Base-by-base conservation (phyloP, 345 rosid species). In the Combretum micranthum region DNA sequence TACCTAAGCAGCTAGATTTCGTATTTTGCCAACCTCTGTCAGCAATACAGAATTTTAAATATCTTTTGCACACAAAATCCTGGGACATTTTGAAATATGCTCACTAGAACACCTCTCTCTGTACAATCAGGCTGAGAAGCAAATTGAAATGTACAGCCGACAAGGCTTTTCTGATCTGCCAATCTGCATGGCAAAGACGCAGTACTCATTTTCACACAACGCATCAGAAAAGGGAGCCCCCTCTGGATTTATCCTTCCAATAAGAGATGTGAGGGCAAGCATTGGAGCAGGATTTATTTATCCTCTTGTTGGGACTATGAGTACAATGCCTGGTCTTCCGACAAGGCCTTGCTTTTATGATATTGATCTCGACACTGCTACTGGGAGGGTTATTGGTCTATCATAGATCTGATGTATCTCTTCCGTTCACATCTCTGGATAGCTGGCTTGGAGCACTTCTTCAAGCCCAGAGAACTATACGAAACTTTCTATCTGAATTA, bases 141-240 rank as follows among this genome's bases (percentile, higher is more conserved):
- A 93, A 71, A 87, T 93, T 64, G 96, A 89, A 83, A 83, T 93
- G 88, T 93, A 89, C 74, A 87, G 74, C 65, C 66, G 39, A 55
- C 99, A 89, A 77, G 97, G 99, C 17, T 93, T 93, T 75, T 76
- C 90, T 12, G 79, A 72, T 52, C 83, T 93, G 37, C 99, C 99
- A n/a, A 87, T 93, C 68, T 89, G 99, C 75, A 93, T 93, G 99
- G 95, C 99, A 0, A 93, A 90, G 69, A 93, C 99, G 15, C 99
- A 89, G 62, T 93, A 93, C 56, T 93, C 99, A 7, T 93, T 93
- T 63, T 93, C 99, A 0, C 78, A 93, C 63, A 80, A 79, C 48
- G 96, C 95, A 10, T 64, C 90, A 0, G 77, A 73, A 72, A 93
- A 93, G 72, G 99, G 97, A 48, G 96, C 99, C 45, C 99, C 99